Percentiles rank a stretch among this genome's conserved stretches.
Conservation (phyloP, 202 grass and related monocot genomes). For the Brachypodium distachyon region DNA sequence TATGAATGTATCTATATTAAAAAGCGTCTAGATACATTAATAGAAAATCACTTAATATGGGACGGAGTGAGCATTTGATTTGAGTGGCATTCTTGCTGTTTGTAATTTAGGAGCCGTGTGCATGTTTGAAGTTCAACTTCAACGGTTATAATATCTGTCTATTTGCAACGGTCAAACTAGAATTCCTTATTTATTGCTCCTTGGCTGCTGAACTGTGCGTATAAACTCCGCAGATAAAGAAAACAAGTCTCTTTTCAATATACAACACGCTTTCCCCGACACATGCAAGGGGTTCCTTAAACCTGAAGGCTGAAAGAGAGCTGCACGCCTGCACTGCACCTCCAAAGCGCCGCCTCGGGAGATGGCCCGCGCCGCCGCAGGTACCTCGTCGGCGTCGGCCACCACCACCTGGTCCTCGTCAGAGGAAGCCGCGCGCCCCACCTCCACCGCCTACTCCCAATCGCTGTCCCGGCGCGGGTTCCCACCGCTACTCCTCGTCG, state of each 20-base stretch:
- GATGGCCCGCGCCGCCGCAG: conserved; percentile 18
- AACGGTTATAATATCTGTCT: neutral
- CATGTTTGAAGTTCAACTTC: neutral
- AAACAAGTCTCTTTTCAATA: neutral
- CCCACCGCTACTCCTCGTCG: conserved; percentile 37
- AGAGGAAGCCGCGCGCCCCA: neutral
- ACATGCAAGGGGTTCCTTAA: neutral
- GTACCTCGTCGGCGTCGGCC: conserved; percentile 3
- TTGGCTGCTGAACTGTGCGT: neutral
- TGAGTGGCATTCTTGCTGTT: neutral
- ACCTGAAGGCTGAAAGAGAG: neutral
- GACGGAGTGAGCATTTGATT: neutral
- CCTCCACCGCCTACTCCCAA: neutral
- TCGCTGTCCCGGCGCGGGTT: conserved; percentile 6
- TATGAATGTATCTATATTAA: no score
- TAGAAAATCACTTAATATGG: neutral
- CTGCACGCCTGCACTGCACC: neutral
- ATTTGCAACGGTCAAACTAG: neutral
- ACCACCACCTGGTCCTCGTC: neutral
- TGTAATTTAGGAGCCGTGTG: neutral
- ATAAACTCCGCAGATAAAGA: neutral
- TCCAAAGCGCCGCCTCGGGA: conserved; percentile 12
- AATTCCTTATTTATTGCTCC: neutral
- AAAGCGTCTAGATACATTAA: no score
- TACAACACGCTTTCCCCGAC: neutral